Evolutionary conservation across 441 rosid genomes (phyloP), one percentile per base, ranked within the genome.

Genomic region (Euphorbia schlechtendalii): DNA sequence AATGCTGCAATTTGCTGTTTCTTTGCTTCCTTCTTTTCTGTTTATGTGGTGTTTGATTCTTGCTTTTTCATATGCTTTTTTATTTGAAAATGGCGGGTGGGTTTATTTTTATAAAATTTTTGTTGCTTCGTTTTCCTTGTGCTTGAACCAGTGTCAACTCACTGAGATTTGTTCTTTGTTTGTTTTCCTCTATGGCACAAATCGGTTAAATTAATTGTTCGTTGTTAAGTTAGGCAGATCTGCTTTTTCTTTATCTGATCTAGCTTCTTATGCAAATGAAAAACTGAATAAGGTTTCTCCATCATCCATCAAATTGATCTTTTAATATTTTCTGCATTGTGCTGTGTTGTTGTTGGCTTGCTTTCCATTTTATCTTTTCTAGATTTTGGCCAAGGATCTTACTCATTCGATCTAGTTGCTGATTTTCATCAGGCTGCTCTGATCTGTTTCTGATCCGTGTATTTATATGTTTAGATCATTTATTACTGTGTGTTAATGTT

Each of bases 391-490:
- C 7, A 8, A 48, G 30, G 17, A 0, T 46, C 30, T 22, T 56
- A 9, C 15, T 14, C 32, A 18, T 66, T 66, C 43, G 56, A 56
- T 57, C 30, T 18, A 7, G n/a, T 15, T 5, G 13, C 38, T 28
- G 53, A 36, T 59, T 67, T 36, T 48, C 51, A 25, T 20, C 12
- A 17, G 21, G 27, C 20, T 53, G 55, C 32, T 51, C 34, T 21
- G 54, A 69, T 43, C 55, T 68, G 54, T 28, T 68, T 68, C 32
- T 68, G 60, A 61, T 51, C 25, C 53, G 28, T 38, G 40, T 40
- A 12, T 52, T 51, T 17, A 11, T 20, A 5, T 22, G 63, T 49
- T n/a, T 21, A 15, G 30, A 21, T 3, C 10, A 38, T 6, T 5
- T 8, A 38, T 38, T 38, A 38, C 1, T 5, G 41, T 45, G 49